Conservation (phyloP, 495 filamentous ascomycete species). For the Trichocladium antarcticum region DNA sequence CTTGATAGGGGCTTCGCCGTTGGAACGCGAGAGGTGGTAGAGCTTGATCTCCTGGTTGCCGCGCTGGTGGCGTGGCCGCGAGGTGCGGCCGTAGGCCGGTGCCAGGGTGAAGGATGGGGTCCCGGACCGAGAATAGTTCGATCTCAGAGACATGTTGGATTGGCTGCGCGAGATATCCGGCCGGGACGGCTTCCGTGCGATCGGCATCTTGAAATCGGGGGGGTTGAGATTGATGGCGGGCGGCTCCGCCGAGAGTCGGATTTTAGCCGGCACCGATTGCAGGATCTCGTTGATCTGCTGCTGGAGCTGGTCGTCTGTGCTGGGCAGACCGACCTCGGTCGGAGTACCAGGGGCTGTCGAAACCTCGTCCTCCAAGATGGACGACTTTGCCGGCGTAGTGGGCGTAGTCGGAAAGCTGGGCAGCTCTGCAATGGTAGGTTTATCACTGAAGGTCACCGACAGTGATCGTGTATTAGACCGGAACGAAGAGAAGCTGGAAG, state of each 20-base stretch:
- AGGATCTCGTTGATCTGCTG: constrained; percentile 79
- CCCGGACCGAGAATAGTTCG: constrained; percentile 41
- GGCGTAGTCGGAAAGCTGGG: constrained; percentile 23
- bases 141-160: constrained; percentile 32
- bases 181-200: constrained; percentile 23
- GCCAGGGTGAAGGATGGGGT: constrained; percentile 61
- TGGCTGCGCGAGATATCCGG: constrained; percentile 33
- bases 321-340: constrained; percentile 23
- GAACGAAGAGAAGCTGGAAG: constrained; percentile 28
- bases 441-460: constrained; percentile 36
- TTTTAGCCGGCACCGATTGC: constrained; percentile 64
- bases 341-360: constrained; percentile 28
- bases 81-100: constrained; percentile 41
- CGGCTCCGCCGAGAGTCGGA: constrained; percentile 55
- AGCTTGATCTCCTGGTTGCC: constrained; percentile 65
- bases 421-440: constrained; percentile 29
- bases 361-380: constrained; percentile 21
- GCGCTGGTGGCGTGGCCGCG: constrained; percentile 33
- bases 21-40: constrained; percentile 81
- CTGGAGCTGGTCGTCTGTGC: constrained; percentile 58
- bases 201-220: constrained; percentile 36
- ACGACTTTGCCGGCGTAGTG: constrained; percentile 15
- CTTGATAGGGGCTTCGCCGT: constrained; percentile 76
- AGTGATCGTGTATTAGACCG: constrained; percentile 30
- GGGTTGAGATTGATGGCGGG: constrained; percentile 37